Evolutionary conservation across 2,329 filamentous ascomycete species (phyloP).

Genomic region (Cordyceps militaris): DNA sequence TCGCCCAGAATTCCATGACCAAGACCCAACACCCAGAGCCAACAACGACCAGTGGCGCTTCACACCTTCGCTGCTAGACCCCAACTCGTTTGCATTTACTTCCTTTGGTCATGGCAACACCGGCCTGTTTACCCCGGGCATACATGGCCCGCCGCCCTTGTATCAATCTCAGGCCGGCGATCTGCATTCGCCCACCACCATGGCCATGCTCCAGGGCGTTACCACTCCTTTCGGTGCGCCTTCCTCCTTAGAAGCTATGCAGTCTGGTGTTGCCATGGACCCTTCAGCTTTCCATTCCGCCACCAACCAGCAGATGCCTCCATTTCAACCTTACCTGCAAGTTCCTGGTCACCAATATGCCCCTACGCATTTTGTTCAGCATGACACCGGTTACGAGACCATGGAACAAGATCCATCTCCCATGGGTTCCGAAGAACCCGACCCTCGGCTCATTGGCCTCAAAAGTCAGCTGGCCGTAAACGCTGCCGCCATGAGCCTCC

Average conservation of each 20-base stretch:
- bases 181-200: constrained; percentile 73
- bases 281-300: constrained; percentile 59
- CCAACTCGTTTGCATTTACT: constrained; percentile 73
- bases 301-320: constrained; percentile 50
- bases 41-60: constrained; percentile 79
- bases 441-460: constrained; percentile 29
- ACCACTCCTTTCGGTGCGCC: constrained; percentile 77
- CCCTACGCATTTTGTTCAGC: constrained; percentile 73
- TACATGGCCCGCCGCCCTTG: constrained; percentile 66
- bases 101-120: constrained; percentile 72
- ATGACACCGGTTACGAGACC: constrained; percentile 71
- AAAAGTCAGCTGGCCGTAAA: constrained; percentile 56
- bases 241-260: constrained; percentile 57
- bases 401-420: constrained; percentile 70
- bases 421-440: constrained; percentile 48
- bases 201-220: constrained; percentile 68
- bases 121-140: constrained; percentile 83
- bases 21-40: constrained; percentile 75
- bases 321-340: constrained; percentile 66
- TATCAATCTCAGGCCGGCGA: constrained; percentile 82
- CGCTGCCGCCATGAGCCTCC: constrained; percentile 39
- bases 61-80: constrained; percentile 81
- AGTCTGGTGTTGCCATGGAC: constrained; percentile 53
- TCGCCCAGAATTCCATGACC: constrained; percentile 46
- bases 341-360: constrained; percentile 56